Evolutionary conservation across 768 basidiomycete genomes (phyloP).

Genomic region (Hericium alpestre): DNA sequence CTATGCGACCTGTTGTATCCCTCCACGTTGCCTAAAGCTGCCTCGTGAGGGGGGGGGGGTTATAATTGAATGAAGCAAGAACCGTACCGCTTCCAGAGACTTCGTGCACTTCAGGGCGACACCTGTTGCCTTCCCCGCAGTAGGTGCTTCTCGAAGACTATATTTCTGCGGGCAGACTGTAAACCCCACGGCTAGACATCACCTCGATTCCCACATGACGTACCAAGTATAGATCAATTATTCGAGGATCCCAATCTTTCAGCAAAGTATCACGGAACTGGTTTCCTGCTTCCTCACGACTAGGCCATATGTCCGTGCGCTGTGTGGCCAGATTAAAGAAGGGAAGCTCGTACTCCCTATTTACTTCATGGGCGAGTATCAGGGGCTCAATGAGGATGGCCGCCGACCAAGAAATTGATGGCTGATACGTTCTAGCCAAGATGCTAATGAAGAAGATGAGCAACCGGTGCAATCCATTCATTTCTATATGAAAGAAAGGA

Average conservation of each 20-base stretch:
- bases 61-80: not conserved
- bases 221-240: slow-evolving; percentile 34
- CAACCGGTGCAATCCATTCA: not conserved
- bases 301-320: slow-evolving; percentile 42
- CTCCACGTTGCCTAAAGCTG: slow-evolving; percentile 4
- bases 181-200: not conserved
- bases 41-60: not conserved
- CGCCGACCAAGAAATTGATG: slow-evolving; percentile 26
- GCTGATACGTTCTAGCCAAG: slow-evolving; percentile 32
- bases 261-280: slow-evolving; percentile 30
- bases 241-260: slow-evolving; percentile 40
- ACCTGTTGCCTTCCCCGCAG: slow-evolving; percentile 32
- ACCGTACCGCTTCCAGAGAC: slow-evolving; percentile 29
- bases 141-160: slow-evolving; percentile 33
- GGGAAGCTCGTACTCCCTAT: slow-evolving; percentile 2
- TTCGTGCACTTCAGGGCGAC: slow-evolving; percentile 41
- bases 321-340: slow-evolving; percentile 24
- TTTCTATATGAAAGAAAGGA: not conserved
- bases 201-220: slow-evolving; percentile 5
- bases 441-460: slow-evolving; percentile 18
- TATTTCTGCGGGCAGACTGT: slow-evolving; percentile 24
- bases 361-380: slow-evolving; percentile 19
- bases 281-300: slow-evolving; percentile 35
- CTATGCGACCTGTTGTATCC: not conserved
- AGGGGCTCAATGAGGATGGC: slow-evolving; percentile 39